Evolutionary conservation across 495 filamentous ascomycete species (phyloP), one percentile per base, ranked within the genome.

Genomic region (Alectoria sarmentosa): DNA sequence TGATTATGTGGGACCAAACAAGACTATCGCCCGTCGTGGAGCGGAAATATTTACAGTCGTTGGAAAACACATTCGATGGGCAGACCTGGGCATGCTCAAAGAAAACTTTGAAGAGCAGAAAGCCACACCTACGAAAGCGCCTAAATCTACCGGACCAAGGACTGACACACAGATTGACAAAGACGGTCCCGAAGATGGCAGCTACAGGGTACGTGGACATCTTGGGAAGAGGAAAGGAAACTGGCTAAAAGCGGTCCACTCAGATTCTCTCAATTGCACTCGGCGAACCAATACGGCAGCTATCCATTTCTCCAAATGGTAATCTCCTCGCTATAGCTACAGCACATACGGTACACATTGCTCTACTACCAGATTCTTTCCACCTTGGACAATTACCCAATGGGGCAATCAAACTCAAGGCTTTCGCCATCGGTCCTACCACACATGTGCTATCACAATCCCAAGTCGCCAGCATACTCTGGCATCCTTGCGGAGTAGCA

Each of bases 21-120:
- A 85, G 58, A 92, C 83, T 13, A 84, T 94, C 46, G 91, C 90
- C 10, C 83, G 80, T 46, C 78, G 90, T 56, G 90, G 86, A 52
- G 89, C 87, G 38, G 89, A 96, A 68, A 78, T 95, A 1, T 96
- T 96, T 72, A 85, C 88, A 1, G 90, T 90, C 19, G 86, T 88
- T 17, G 91, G 90, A 37, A 93, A 88, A 67, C 85, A 95, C 73
- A 89, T 96, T 44, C 81, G 91, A 71, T 96, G 92, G 92, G 85
- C 87, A 10, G 87, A 92, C 74, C 77, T 96, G 13, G 81, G 81
- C 46, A 79, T 82, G 64, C 74, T 96, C 61, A 92, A 91, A 74
- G 86, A 91, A 68, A 79, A 84, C 69, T 90, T 84, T 81, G 82
- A 84, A 69, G 78, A 80, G 57, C 69, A 72, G 54, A 66, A 79